These are phyloP conservation scores for Alternaria longipes DNA, from an alignment of 2,329 filamentous ascomycete genomes.

Conservation along the genomic window DNA sequence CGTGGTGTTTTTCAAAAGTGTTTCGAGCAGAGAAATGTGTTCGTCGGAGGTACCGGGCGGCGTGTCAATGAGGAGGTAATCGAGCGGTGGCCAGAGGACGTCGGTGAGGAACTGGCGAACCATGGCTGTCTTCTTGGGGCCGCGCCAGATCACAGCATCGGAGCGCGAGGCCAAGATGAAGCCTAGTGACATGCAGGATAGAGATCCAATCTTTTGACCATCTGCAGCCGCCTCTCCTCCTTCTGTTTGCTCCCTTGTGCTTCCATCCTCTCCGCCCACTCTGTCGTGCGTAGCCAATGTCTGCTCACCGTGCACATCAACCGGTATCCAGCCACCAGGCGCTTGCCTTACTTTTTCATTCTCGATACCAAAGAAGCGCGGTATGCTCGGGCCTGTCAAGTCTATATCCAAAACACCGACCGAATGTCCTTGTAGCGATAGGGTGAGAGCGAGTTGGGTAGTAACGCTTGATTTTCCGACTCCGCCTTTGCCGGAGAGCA, in stretches of 20 bases:
- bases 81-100: constrained; percentile 85
- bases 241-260: background rate
- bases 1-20: constrained; percentile 62
- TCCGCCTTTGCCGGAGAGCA: constrained; percentile 95
- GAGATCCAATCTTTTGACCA: constrained; percentile 63
- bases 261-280: constrained; percentile 3
- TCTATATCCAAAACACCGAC: constrained; percentile 97
- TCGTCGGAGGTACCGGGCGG: constrained; percentile 96
- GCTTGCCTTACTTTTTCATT: constrained; percentile 89
- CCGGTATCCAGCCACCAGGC: constrained; percentile 90
- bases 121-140: constrained; percentile 99
- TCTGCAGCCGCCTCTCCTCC: constrained; percentile 1
- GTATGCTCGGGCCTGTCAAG: constrained; percentile 94
- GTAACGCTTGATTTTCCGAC: constrained; percentile 99
- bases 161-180: constrained; percentile 85
- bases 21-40: constrained; percentile 94
- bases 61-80: constrained; percentile 94
- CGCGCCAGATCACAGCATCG: constrained; percentile 96
- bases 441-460: constrained; percentile 89
- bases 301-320: constrained; percentile 75
- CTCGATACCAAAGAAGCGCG: constrained; percentile 91
- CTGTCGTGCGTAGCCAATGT: constrained; percentile 26
- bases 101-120: constrained; percentile 94
- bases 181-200: constrained; percentile 90
- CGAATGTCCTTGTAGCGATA: constrained; percentile 83